Evolutionary conservation across 768 basidiomycete species (phyloP).

Genomic region (Rhodosporidiobolus odoratus): DNA sequence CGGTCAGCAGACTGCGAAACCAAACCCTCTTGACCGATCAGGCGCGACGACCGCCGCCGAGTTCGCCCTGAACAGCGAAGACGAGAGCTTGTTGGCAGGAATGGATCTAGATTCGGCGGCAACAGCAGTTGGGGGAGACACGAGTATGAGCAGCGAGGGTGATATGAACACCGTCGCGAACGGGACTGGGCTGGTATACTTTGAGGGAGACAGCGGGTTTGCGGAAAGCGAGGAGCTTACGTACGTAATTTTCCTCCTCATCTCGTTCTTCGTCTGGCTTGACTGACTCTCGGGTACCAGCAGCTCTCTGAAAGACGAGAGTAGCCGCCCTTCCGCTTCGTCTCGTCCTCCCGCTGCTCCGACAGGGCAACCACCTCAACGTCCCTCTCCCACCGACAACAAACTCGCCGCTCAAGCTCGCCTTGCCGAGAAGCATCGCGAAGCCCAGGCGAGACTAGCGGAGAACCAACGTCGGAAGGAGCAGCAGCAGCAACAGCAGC

Average conservation of each 20-base stretch:
- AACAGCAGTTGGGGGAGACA: neutral
- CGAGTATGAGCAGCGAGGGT: neutral
- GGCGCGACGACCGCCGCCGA: conserved; percentile 1
- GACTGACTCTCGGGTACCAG: too few relatives aligned
- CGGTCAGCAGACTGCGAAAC: too few relatives aligned
- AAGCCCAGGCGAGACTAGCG: neutral
- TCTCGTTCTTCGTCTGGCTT: neutral
- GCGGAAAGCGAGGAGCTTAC: neutral
- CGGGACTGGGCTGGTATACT: neutral
- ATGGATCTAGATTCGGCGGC: neutral
- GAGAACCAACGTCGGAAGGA: neutral
- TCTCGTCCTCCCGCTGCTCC: neutral
- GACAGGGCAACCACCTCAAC: neutral
- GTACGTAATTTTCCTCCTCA: neutral
- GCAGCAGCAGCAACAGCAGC: neutral
- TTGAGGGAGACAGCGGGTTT: conserved; percentile 12
- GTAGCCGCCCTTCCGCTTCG: neutral
- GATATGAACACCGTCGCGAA: neutral
- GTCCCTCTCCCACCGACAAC: neutral
- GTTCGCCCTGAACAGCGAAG: neutral
- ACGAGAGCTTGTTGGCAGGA: neutral
- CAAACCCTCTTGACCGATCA: conserved; percentile 2
- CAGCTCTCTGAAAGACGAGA: neutral
- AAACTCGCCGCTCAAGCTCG: neutral
- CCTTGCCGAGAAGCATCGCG: neutral